Evolutionary conservation across 2,329 filamentous ascomycete species (phyloP), one percentile per base, ranked within the genome.

Genomic region (Xylariales sp.): DNA sequence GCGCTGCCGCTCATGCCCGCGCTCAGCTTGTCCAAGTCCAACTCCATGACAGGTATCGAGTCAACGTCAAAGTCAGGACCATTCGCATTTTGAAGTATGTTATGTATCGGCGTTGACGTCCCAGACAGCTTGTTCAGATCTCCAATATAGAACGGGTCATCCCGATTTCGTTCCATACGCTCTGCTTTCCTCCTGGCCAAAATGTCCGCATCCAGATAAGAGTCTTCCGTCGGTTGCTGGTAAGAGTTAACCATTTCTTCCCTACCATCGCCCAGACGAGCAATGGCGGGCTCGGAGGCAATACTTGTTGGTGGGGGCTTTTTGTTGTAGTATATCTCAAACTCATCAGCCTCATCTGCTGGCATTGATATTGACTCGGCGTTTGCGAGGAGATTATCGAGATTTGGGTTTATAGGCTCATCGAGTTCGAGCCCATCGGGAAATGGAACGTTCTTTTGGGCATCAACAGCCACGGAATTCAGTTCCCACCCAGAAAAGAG

Each of bases 71-170:
- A 67, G 30, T 86, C 84, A 3, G 83, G 81, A 2, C 82, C 83
- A 54, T 91, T 90, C 40, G 79, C 80, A 41, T 73, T 80, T 41
- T 79, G 74, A 4, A 86, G 67, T 40, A 93, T 88, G 47, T 79
- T 85, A 53, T 91, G 85, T 34, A 93, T 81, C 1, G 87, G 87
- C 1, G 86, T 91, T 1, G 84, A 83, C 5, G 76, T 75, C 23
- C 79, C 78, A 4, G 78, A 79, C 1, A 66, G 67, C 18, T 69
- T 70, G 25, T 65, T 65, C 6, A 66, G 62, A 17, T 70, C 71
- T 24, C 64, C 67, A 53, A 98, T 97, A 56, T 98, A 98, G 60
- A 95, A 98, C 1, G 93, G 93, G 53, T 98, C 93, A 55, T 97
- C 91, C 49, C 78, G 85, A 59, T 95, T 88, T 40, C 88, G 78